Base-by-base conservation (phyloP, 306 rosid species). In the Canavalia ensiformis region DNA sequence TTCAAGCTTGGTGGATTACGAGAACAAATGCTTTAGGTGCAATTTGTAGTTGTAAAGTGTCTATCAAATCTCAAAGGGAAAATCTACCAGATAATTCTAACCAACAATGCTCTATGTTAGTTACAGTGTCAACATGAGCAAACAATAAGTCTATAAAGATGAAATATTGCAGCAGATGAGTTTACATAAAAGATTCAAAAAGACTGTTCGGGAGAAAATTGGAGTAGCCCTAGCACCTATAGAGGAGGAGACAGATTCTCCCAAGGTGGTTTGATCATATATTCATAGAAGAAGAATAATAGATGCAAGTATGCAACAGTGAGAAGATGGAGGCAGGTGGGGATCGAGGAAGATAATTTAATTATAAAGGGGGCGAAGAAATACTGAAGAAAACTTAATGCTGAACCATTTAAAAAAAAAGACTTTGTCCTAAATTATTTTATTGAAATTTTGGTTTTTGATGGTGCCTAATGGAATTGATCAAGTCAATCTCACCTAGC, bases 381-480 rank as follows among this genome's bases (percentile, higher is more conserved):
- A 37, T 13, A 25, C 46, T 31, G 47, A 60, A 49, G 28, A 35
- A 63, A 76, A 7, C 74, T 77, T 39, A 2, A 62, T 0, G 79
- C 51, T 34, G 11, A 66, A 57, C 44, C 60, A 65, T 7, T 29
- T 64, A 9, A 64, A 64, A 67, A 18, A 64, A 77, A 67, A 18
- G n/a, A 79, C 69, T 30, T 59, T 68, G 31, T n/a, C 10, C 73
- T 28, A 58, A 68, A 75, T n/a, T 42, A 68, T 35, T 57, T 47
- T 34, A 67, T 30, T 71, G 30, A 72, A 77, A 62, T 25, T 52
- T 52, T 42, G 62, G 49, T 57, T 37, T 76, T 42, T 41, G 58
- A 51, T 62, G 50, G 73, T 47, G 46, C 72, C 70, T 51, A 44
- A 50, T 63, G 63, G 30, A 65, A 59, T 75, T 82, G 49, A 57